phyloP scores from a whole-genome alignment of 257 asterid genomes.

The Orobanche coerulescens region DNA sequence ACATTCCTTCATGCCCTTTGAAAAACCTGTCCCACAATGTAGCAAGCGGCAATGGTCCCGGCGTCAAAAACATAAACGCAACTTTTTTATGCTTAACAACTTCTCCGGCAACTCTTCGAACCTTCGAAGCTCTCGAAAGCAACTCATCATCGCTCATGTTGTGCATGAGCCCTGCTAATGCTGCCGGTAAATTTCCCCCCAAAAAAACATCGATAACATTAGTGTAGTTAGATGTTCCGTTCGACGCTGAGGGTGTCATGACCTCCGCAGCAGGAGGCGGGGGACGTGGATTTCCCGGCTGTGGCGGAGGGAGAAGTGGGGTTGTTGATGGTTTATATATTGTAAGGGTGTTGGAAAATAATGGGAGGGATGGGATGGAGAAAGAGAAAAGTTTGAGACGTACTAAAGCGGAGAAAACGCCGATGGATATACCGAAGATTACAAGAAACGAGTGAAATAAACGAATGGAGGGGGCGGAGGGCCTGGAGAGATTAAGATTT shows the following conservation, averaged over 20 bases:
- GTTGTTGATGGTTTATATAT: not conserved
- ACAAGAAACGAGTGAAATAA: conserved; percentile 33
- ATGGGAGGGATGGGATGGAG: conserved; percentile 21
- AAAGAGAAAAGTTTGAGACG: conserved; percentile 28
- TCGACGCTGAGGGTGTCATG: too few relatives aligned
- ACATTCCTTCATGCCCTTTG: conserved; percentile 39
- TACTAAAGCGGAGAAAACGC: conserved; percentile 29
- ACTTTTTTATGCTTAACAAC: conserved; percentile 17
- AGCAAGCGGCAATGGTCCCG: conserved; percentile 54
- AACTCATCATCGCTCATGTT: conserved; percentile 61
- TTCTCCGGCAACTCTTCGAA: not conserved
- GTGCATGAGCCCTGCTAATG: conserved; percentile 25
- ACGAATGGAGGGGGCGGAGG: too few relatives aligned
- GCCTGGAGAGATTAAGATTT: conserved; percentile 14
- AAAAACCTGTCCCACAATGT: conserved; percentile 58
- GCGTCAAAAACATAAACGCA: conserved; percentile 70
- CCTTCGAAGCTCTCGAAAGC: conserved; percentile 34
- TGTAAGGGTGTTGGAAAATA: not conserved
- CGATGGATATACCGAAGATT: conserved; percentile 44
- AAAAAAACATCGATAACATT: too few relatives aligned
- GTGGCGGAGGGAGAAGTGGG: too few relatives aligned
- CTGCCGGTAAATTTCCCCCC: not conserved
- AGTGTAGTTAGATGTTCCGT: too few relatives aligned
- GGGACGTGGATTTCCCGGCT: too few relatives aligned
- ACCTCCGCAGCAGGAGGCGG: too few relatives aligned